These are phyloP conservation scores for Exophiala xenobiotica DNA, from an alignment of 2,329 filamentous ascomycete species.

Conservation along the genomic window DNA sequence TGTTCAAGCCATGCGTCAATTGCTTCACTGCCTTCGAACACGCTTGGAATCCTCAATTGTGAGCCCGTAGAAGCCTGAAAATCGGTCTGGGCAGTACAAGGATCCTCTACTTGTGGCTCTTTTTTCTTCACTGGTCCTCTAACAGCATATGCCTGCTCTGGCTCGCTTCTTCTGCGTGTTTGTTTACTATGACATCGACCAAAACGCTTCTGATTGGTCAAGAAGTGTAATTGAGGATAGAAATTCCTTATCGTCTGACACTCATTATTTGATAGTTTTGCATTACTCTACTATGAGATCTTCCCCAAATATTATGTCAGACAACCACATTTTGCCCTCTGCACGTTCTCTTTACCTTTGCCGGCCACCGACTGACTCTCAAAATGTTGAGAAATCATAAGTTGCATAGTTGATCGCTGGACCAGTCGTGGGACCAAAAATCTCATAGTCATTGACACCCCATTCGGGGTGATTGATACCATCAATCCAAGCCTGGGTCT, in stretches of 20 bases:
- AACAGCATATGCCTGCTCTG: too few relatives aligned
- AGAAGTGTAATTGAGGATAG: neutral
- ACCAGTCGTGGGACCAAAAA: slow-evolving; percentile 42
- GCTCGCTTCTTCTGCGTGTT: slow-evolving; percentile 14
- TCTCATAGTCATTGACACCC: slow-evolving; percentile 57
- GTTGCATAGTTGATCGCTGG: slow-evolving; percentile 46
- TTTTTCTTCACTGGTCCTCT: too few relatives aligned
- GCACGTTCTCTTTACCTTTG: too few relatives aligned
- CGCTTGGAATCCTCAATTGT: too few relatives aligned
- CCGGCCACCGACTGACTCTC: slow-evolving; percentile 19
- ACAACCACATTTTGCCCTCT: neutral
- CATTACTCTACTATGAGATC: neutral
- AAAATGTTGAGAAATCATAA: slow-evolving; percentile 46
- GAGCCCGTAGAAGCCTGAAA: too few relatives aligned
- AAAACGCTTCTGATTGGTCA: slow-evolving; percentile 21
- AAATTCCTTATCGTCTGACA: neutral
- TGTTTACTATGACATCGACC: slow-evolving; percentile 27
- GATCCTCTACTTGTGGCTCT: too few relatives aligned
- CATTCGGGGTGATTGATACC: slow-evolving; percentile 90
- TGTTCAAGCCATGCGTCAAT: too few relatives aligned
- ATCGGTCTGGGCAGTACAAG: too few relatives aligned
- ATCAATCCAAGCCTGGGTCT: slow-evolving; percentile 92
- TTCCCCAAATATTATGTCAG: neutral
- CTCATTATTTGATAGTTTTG: neutral
- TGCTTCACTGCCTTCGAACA: too few relatives aligned